Evolutionary conservation across 257 asterid genomes (phyloP).

Genomic region (Nicotiana paniculata): DNA sequence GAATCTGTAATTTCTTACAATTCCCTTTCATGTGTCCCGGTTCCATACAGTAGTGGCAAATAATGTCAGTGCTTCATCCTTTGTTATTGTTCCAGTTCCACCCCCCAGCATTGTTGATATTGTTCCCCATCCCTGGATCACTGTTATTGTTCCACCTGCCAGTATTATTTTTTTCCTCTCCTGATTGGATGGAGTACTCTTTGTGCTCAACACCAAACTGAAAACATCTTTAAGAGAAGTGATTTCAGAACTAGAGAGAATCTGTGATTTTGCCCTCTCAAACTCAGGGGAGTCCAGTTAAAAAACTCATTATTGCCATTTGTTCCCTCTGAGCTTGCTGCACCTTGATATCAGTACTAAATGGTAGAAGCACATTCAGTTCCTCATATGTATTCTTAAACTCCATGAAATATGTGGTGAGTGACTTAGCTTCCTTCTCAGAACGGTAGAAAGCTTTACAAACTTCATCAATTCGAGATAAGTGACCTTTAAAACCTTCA

Average conservation of each 20-base stretch:
- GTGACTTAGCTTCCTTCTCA: background rate
- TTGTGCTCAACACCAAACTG: background rate
- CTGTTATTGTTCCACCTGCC: background rate
- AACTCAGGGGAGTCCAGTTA: background rate
- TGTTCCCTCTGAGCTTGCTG: background rate
- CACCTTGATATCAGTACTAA: background rate
- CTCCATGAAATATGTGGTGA: background rate
- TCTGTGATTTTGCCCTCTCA: background rate
- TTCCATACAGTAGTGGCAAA: no score
- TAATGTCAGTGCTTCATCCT: no score
- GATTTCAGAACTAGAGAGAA: background rate
- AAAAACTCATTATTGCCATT: conserved; percentile 2
- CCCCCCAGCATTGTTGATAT: no score
- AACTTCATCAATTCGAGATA: background rate
- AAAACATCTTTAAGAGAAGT: background rate
- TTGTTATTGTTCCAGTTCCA: no score
- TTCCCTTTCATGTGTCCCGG: no score
- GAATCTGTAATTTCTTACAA: no score
- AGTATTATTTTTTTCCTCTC: background rate
- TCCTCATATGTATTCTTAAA: background rate
- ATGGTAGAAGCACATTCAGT: background rate
- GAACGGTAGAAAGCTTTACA: background rate
- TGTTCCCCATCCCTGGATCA: no score
- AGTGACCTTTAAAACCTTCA: background rate
- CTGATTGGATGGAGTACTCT: background rate